These are phyloP conservation scores for Globisporangium perplexum DNA, from an alignment of 352 stramenopile genomes.

Conservation along the genomic window DNA sequence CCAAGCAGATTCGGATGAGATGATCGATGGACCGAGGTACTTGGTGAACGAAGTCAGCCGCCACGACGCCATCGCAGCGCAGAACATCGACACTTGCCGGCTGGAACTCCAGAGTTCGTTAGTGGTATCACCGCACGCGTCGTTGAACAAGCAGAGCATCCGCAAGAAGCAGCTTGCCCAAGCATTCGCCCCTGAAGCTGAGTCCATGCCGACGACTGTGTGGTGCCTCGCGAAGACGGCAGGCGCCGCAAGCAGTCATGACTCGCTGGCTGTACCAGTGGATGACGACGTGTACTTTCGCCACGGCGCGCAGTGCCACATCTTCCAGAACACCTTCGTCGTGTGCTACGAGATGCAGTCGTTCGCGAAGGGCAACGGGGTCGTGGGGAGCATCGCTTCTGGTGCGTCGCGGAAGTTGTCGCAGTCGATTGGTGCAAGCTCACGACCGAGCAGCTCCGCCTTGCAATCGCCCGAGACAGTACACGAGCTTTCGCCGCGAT, in stretches of 20 bases:
- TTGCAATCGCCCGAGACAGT: neutral
- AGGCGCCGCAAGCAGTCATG: neutral
- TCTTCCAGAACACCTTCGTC: slow-evolving; percentile 17
- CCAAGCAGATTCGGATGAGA: slow-evolving; percentile 14
- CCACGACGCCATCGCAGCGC: slow-evolving; percentile 2
- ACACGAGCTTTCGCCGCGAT: neutral
- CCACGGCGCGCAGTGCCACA: slow-evolving; percentile 6
- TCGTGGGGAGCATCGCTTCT: neutral
- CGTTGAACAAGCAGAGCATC: slow-evolving; percentile 7
- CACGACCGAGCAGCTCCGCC: neutral
- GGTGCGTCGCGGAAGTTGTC: neutral
- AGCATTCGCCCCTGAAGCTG: neutral
- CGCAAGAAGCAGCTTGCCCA: slow-evolving; percentile 12
- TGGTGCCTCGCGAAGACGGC: slow-evolving; percentile 13
- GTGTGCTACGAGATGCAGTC: slow-evolving; percentile 20
- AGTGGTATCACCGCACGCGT: neutral
- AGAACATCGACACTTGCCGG: neutral
- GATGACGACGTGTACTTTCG: slow-evolving; percentile 12
- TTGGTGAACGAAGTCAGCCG: slow-evolving; percentile 2
- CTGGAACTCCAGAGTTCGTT: neutral
- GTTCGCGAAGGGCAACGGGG: neutral
- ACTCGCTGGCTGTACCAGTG: too few relatives aligned
- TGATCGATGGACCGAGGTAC: slow-evolving; percentile 4
- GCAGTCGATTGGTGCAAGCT: neutral
- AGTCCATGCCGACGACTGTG: slow-evolving; percentile 12